Conservation (phyloP, 1,139 yeast species). For the Geotrichum bryndzae region DNA sequence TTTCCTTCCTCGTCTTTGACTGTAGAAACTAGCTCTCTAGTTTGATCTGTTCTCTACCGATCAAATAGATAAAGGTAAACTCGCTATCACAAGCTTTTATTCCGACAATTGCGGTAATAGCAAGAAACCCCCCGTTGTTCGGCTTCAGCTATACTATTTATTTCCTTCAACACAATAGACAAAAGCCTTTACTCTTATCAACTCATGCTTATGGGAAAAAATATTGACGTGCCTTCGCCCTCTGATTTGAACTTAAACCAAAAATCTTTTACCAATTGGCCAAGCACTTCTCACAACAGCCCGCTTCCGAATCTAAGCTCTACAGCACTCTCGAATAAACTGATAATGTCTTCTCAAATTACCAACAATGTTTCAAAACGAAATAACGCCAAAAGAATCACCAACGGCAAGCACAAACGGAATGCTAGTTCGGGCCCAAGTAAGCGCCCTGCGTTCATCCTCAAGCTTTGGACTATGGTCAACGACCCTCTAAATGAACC, state of each 20-base stretch:
- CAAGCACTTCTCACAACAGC: slow-evolving; percentile 8
- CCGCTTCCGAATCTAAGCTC: background rate
- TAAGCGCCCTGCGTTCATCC: slow-evolving; percentile 77
- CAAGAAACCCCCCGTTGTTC: background rate
- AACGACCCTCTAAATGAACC: slow-evolving; percentile 66
- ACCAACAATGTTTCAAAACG: slow-evolving; percentile 4
- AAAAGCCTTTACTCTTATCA: background rate
- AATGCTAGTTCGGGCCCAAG: slow-evolving; percentile 34
- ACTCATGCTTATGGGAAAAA: background rate
- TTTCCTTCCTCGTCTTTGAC: background rate
- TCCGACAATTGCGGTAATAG: background rate
- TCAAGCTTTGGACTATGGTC: slow-evolving; percentile 93
- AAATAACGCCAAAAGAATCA: slow-evolving; percentile 18
- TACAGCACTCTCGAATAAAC: background rate
- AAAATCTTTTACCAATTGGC: slow-evolving; percentile 9
- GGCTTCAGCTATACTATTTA: background rate
- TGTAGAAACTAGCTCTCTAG: background rate
- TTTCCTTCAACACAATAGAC: background rate
- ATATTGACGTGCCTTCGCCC: background rate
- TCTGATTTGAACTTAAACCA: background rate
- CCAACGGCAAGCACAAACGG: slow-evolving; percentile 25
- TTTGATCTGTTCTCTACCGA: background rate
- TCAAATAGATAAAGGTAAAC: background rate
- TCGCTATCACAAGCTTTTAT: background rate
- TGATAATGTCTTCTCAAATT: slow-evolving; percentile 11